These are phyloP conservation scores for Trametes polyzona DNA, from an alignment of 1,284 basidiomycete species.

Conservation along the genomic window DNA sequence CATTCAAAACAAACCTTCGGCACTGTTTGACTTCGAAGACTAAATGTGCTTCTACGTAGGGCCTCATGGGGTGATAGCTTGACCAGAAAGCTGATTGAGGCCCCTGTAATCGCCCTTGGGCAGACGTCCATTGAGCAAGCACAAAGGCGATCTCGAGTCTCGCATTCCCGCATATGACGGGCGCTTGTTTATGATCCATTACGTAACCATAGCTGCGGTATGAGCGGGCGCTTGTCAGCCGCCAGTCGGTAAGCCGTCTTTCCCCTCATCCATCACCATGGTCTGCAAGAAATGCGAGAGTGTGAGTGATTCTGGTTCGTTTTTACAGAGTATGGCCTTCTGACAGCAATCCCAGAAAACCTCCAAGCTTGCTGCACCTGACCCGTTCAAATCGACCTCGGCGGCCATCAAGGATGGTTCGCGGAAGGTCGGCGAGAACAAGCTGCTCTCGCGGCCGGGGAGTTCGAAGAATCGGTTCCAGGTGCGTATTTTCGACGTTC, in stretches of 20 bases:
- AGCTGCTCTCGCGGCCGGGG: slow-evolving; percentile 63
- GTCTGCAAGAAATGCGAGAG: slow-evolving; percentile 79
- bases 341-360: slow-evolving; percentile 59
- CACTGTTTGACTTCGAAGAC: too few species aligned
- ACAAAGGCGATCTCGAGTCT: too few species aligned
- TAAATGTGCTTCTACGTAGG: too few species aligned
- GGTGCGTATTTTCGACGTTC: slow-evolving; percentile 42
- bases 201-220: not conserved
- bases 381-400: slow-evolving; percentile 76
- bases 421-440: slow-evolving; percentile 79
- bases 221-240: slow-evolving; percentile 1
- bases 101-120: too few species aligned
- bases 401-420: slow-evolving; percentile 76
- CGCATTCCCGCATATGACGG: too few species aligned
- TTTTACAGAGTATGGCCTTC: not conserved
- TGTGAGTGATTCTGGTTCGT: slow-evolving; percentile 40
- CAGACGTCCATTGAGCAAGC: too few species aligned
- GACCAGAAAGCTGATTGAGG: too few species aligned
- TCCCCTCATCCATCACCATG: slow-evolving; percentile 47
- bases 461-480: slow-evolving; percentile 75
- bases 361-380: slow-evolving; percentile 80
- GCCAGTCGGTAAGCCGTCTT: not conserved
- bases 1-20: too few species aligned
- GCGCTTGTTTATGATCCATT: too few species aligned
- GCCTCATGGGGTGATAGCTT: too few species aligned